Evolutionary conservation across 208 protist species (phyloP).

Genomic region (Trypanosomatidae sp.): DNA sequence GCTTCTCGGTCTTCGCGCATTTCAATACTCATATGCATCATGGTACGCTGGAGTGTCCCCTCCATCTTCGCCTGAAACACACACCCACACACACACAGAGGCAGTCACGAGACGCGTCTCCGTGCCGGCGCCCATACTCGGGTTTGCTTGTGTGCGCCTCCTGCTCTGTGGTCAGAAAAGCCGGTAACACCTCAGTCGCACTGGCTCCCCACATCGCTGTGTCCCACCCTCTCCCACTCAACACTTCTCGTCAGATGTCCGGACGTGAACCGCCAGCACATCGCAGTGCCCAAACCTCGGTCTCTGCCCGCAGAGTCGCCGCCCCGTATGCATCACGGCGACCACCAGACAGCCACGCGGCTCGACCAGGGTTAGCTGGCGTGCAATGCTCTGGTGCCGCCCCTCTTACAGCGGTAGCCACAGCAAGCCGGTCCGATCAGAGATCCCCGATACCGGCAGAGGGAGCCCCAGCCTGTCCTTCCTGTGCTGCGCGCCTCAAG

Average conservation of each 20-base stretch:
- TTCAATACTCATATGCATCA: not conserved
- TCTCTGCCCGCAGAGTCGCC: not conserved
- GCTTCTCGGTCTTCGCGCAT: not conserved
- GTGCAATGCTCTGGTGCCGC: not conserved
- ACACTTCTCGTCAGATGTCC: slow-evolving; percentile 6
- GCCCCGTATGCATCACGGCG: not conserved
- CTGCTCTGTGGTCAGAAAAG: not conserved
- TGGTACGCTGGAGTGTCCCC: not conserved
- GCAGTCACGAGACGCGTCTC: not conserved
- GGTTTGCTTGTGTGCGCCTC: not conserved
- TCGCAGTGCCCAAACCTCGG: not conserved
- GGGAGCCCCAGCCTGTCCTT: slow-evolving; percentile 18
- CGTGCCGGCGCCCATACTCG: not conserved
- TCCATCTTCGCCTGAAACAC: not conserved
- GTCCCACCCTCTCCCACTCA: not conserved
- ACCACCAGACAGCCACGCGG: not conserved
- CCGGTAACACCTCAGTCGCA: not conserved
- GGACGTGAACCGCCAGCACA: slow-evolving; percentile 9
- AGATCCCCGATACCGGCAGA: not conserved
- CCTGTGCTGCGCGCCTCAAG: slow-evolving; percentile 19
- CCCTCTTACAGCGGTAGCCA: too few species aligned
- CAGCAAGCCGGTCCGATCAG: not conserved
- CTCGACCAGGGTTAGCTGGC: not conserved
- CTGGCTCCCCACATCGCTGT: not conserved
- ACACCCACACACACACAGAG: not conserved